Evolutionary conservation across 345 rosid genomes (phyloP), one percentile per base, ranked within the genome.

Genomic region (Camelina laxa): DNA sequence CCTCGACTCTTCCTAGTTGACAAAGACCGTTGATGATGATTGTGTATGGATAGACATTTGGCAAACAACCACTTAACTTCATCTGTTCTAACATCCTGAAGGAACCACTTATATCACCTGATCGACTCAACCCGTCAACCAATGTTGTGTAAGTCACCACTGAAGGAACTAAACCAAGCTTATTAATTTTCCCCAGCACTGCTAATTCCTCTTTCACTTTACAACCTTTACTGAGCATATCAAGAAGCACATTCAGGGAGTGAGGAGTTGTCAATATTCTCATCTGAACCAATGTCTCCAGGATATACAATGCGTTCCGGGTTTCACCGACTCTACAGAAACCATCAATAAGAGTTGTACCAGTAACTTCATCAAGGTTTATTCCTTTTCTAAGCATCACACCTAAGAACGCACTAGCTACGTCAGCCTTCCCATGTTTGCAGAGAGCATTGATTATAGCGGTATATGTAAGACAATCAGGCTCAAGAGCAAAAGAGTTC

Each of bases 301-400:
- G 59, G 57, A 85, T 75, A 72, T 60, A 60, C 36, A 73, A 65
- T 11, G 86, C 88, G 20, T 77, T 74, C 39, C 60, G 45, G 33
- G 60, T 77, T 61, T 69, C 75, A 65, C 83, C 76, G 4, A 31
- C 68, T 69, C 68, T 82, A 73, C 83, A 83, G 74, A 63, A 82
- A 16, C 86, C 88, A 83, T 83, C 80, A 27, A 80, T 75, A 65
- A 85, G 86, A 48, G 83, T 77, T 2, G 88, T 83, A 61, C 79
- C 60, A 39, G 81, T 75, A 47, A 83, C 80, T 83, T 83, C 84
- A 75, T 85, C 88, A 9, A 75, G 50, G 20, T 33, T 45, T 51
- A 81, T 80, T 42, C 85, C 84, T 63, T 72, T 75, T 73, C 80
- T 85, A 14, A 81, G 13, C 84, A 81, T 81, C 80, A 81, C 53